Evolutionary conservation across 768 basidiomycete genomes (phyloP).

Genomic region (Boletus rufocinnamomeus): DNA sequence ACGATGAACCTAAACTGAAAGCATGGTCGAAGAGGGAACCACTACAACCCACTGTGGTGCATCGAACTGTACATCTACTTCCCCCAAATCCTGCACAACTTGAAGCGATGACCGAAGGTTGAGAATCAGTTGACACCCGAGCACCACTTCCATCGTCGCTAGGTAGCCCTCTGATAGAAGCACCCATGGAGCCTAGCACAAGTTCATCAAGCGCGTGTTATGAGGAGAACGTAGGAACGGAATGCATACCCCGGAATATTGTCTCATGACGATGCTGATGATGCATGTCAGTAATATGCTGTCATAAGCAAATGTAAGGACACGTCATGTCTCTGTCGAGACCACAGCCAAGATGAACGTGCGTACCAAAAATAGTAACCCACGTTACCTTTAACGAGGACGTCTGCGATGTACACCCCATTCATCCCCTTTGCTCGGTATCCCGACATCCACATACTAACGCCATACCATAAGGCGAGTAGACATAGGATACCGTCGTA

Average conservation of each 20-base stretch:
- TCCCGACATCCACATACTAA: not conserved
- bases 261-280: not conserved
- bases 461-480: slow-evolving; percentile 11
- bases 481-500: slow-evolving; percentile 13
- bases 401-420: slow-evolving; percentile 2
- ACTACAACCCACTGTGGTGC: not conserved
- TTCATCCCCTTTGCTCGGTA: not conserved
- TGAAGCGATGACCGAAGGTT: slow-evolving; percentile 5
- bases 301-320: not conserved
- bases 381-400: slow-evolving; percentile 14
- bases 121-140: slow-evolving; percentile 15
- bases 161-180: slow-evolving; percentile 10
- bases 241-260: slow-evolving; percentile 4
- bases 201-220: not conserved
- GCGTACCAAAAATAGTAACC: slow-evolving; percentile 20
- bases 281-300: slow-evolving; percentile 18
- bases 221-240: not conserved
- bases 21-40: not conserved
- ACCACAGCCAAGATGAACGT: not conserved
- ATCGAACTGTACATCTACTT: not conserved
- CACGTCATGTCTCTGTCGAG: not conserved
- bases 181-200: slow-evolving; percentile 4
- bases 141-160: slow-evolving; percentile 1
- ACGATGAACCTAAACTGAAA: not conserved
- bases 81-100: not conserved